These are phyloP conservation scores for Cadophora luteo-olivacea DNA, from an alignment of 2,329 filamentous ascomycete species.

Conservation along the genomic window DNA sequence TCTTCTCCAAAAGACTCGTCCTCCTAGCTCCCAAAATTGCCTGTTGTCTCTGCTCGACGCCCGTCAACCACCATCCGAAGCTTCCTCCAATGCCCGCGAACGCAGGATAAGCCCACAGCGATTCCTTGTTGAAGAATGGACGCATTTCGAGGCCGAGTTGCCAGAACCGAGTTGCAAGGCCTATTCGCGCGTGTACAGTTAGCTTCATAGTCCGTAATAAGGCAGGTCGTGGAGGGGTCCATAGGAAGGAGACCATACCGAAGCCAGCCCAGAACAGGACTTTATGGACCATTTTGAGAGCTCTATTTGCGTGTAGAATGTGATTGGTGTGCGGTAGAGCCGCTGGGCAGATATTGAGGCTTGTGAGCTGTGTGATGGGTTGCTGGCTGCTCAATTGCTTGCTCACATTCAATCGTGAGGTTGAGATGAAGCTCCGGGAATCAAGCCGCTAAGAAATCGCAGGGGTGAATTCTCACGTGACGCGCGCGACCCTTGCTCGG, in stretches of 20 bases:
- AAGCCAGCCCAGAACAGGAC: constrained; percentile 89
- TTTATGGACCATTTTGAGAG: constrained; percentile 50
- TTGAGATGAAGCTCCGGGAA: constrained; percentile 21
- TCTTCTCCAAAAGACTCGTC: constrained; percentile 84
- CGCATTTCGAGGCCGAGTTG: constrained; percentile 99
- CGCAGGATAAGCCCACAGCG: constrained; percentile 89
- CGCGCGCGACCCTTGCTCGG: neutral
- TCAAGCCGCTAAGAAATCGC: neutral
- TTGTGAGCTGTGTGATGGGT: constrained; percentile 21
- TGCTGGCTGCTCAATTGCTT: constrained; percentile 25
- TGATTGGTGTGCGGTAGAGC: neutral
- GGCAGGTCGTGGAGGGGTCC: constrained; percentile 30
- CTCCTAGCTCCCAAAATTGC: constrained; percentile 80
- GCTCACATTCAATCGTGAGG: constrained; percentile 11
- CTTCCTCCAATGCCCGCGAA: constrained; percentile 86
- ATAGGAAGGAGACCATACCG: constrained; percentile 65
- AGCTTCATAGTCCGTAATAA: constrained; percentile 30
- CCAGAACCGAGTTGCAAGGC: constrained; percentile 90
- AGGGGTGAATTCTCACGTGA: constrained; percentile 4
- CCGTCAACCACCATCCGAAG: constrained; percentile 97
- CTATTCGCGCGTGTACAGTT: constrained; percentile 54
- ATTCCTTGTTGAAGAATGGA: constrained; percentile 84
- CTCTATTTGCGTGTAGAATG: constrained; percentile 8
- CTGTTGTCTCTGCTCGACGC: constrained; percentile 84
- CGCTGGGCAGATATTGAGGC: constrained; percentile 3